Evolutionary conservation across 805 yeast genomes (phyloP), one percentile per base, ranked within the genome.

Genomic region (Sugiyamaella valdiviana): DNA sequence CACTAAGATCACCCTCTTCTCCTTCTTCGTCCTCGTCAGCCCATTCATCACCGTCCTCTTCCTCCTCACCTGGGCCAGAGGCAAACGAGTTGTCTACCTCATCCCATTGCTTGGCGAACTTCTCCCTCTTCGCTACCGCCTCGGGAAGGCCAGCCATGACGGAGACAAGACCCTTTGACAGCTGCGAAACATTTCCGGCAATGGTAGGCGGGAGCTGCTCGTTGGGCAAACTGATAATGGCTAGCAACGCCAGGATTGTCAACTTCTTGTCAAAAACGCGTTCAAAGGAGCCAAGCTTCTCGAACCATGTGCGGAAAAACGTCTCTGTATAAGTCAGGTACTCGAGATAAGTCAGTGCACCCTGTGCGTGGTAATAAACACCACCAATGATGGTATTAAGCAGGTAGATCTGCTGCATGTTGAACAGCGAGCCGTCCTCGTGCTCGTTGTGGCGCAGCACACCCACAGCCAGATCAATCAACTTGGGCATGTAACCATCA

Each of bases 251-350:
- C 54, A 91, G 65, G 2, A 79, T 69, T 0, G 86, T 79, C 39
- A 91, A 66, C 65, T 89, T 90, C 63, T 87, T 72, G 65, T 91
- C 98, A 59, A 76, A 85, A 2, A 87, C 95, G 51, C 95, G 71
- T 19, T 74, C 74, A 56, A 83, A 73, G 22, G 70, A 67, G 3
- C 80, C 76, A 36, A 80, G 67, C 7, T 73, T 57, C 17, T 74
- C 70, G 59, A 84, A 77, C 96, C 96, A 88, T 46, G 72, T 63
- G 21, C 71, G 71, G 58, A 90, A 77, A 57, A 86, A 78, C 12
- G 67, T 57, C 32, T 74, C 72, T 4, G 80, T 61, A 42, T 72
- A 69, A 15, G 72, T 66, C 14, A 64, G 60, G 43, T 73, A 70
- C 50, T 72, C 71, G 51, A 90, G 67, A 5, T 73, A 61, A 15